Percentiles rank a stretch among this genome's conserved stretches.
These are phyloP conservation scores for Symbiodinium pilosum DNA, from an alignment of 73 alveolate species.

Conservation along the genomic window DNA sequence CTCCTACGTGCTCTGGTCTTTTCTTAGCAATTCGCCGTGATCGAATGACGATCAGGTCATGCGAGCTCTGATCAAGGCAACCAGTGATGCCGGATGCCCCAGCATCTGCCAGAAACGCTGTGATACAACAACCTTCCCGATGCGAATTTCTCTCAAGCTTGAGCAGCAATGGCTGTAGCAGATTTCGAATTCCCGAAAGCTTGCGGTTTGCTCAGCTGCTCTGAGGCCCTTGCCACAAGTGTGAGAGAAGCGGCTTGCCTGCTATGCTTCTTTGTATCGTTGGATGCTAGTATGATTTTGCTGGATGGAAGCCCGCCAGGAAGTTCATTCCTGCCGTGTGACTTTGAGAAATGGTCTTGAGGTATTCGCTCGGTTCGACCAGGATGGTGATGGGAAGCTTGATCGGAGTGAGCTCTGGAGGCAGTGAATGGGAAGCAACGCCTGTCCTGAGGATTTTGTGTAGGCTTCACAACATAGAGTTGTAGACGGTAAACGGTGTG, in stretches of 20 bases:
- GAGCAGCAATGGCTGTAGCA: too few relatives aligned
- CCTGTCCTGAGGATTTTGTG: neutral
- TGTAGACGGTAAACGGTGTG: too few relatives aligned
- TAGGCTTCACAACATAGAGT: neutral
- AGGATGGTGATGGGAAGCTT: constrained; percentile 52
- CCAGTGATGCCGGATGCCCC: constrained; percentile 33
- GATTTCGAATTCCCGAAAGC: neutral
- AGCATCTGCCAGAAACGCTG: too few relatives aligned
- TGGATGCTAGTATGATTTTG: too few relatives aligned
- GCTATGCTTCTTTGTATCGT: neutral
- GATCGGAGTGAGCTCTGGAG: constrained; percentile 67
- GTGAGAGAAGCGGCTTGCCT: constrained; percentile 41
- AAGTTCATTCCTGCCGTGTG: too few relatives aligned
- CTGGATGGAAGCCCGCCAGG: too few relatives aligned
- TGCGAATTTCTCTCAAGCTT: too few relatives aligned
- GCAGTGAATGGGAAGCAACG: neutral
- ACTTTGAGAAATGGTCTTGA: neutral
- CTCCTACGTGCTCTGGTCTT: too few relatives aligned
- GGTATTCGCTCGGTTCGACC: constrained; percentile 78
- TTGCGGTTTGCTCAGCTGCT: too few relatives aligned
- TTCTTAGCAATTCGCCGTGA: too few relatives aligned
- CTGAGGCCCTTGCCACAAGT: constrained; percentile 71
- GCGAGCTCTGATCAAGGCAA: constrained; percentile 46
- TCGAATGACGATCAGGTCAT: constrained; percentile 23
- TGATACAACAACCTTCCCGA: too few relatives aligned